Percentiles rank a stretch among this genome's conserved stretches.
Conservation (phyloP, 2,329 filamentous ascomycete species). For the Decorospora gaudefroyi region DNA sequence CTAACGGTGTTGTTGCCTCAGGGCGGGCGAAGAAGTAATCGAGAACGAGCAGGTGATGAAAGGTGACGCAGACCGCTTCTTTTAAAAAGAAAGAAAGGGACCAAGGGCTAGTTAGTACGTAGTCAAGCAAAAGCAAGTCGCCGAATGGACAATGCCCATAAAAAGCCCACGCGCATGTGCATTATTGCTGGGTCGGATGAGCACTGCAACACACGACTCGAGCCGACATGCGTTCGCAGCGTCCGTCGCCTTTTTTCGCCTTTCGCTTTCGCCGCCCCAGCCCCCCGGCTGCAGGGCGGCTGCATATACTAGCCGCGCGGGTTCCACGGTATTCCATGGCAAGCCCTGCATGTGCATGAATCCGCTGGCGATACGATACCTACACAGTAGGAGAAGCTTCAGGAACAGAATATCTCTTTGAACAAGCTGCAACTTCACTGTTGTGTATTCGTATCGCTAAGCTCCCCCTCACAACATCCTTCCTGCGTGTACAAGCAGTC, state of each 20-base stretch:
- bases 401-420: no score
- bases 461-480: background rate
- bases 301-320: conserved; percentile 17
- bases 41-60: conserved; percentile 3
- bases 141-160: conserved; percentile 9
- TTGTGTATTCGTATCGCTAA: no score
- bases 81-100: conserved; percentile 20
- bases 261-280: no score
- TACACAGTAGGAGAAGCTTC: no score
- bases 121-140: conserved; percentile 6
- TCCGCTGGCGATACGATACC: no score
- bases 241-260: no score
- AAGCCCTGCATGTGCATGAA: conserved; percentile 7
- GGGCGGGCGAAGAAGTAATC: conserved; percentile 1
- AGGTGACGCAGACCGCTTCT: conserved; percentile 26
- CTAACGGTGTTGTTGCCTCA: conserved; percentile 2
- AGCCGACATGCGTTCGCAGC: conserved; percentile 25
- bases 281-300: conserved; percentile 15
- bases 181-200: conserved; percentile 10
- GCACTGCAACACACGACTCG: conserved; percentile 23
- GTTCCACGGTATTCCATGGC: conserved; percentile 19
- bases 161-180: conserved; percentile 12
- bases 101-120: no score
- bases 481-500: background rate
- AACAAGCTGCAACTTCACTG: no score